Evolutionary conservation across 2,329 filamentous ascomycete species (phyloP).

Genomic region (Berkeleyomyces rouxiae): DNA sequence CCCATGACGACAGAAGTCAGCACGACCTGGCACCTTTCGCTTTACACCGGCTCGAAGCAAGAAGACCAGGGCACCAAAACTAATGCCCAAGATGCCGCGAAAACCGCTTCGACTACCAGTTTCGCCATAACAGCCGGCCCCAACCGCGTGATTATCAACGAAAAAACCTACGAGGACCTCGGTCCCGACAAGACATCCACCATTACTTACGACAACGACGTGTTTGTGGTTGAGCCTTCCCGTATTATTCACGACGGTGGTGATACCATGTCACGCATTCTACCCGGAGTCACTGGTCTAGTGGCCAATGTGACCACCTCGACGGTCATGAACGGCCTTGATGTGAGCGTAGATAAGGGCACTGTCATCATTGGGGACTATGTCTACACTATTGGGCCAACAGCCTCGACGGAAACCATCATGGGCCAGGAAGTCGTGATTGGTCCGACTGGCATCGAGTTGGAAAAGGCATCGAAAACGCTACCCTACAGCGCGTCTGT

Average conservation of each 20-base stretch:
- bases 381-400: slow-evolving; percentile 26
- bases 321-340: slow-evolving; percentile 24
- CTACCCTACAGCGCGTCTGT: slow-evolving; percentile 22
- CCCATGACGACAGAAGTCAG: background rate
- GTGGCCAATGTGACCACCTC: slow-evolving; percentile 22
- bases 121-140: slow-evolving; percentile 30
- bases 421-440: slow-evolving; percentile 22
- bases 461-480: slow-evolving; percentile 20
- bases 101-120: slow-evolving; percentile 5
- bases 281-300: slow-evolving; percentile 20
- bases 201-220: slow-evolving; percentile 26
- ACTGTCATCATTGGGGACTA: slow-evolving; percentile 27
- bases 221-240: slow-evolving; percentile 33
- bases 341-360: slow-evolving; percentile 27
- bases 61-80: background rate
- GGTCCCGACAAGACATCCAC: slow-evolving; percentile 24
- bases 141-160: slow-evolving; percentile 30
- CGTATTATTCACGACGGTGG: slow-evolving; percentile 12
- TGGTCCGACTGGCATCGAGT: slow-evolving; percentile 21
- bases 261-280: slow-evolving; percentile 27
- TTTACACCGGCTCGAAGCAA: background rate
- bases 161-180: slow-evolving; percentile 27
- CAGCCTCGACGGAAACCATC: slow-evolving; percentile 20
- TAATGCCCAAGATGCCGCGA: background rate
- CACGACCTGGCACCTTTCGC: background rate